phyloP scores from a whole-genome alignment of 805 yeast genomes.

The Saccharomycopsis fodiens region DNA sequence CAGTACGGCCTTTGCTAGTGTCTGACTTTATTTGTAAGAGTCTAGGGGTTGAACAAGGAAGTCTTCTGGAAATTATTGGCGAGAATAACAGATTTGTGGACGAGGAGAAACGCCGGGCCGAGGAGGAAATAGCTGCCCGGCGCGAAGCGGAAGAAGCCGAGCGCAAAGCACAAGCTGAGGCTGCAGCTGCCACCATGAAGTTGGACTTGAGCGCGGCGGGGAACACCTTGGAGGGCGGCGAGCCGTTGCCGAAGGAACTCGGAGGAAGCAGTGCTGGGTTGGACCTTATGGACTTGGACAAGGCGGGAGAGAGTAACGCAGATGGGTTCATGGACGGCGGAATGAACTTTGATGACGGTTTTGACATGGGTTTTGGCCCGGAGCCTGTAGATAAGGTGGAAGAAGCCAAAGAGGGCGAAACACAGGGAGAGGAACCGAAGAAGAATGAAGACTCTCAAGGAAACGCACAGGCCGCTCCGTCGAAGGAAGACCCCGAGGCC shows the following conservation, averaged over 20 bases:
- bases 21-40: neutral
- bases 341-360: slow-evolving; percentile 6
- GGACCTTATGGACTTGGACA: slow-evolving; percentile 1
- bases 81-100: neutral
- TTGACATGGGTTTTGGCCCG: neutral
- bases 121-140: slow-evolving; percentile 1
- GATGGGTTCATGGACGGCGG: slow-evolving; percentile 9
- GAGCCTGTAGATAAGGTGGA: neutral
- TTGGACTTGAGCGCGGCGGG: neutral
- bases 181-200: neutral
- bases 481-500: neutral
- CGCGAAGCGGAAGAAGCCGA: neutral
- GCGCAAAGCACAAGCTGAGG: neutral
- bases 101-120: neutral
- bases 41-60: neutral
- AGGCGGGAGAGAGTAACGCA: neutral
- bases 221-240: neutral
- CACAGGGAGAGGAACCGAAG: neutral
- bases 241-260: neutral
- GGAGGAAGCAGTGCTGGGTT: no score
- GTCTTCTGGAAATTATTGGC: slow-evolving; percentile 1
- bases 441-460: no score
- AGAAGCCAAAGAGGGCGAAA: neutral
- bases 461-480: no score
- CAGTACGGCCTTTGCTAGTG: neutral